A percentile compares a stretch with the other conserved stretches of the same genome.
These are phyloP conservation scores for Colletotrichum noveboracense DNA, from an alignment of 2,329 filamentous ascomycete species.

Conservation along the genomic window DNA sequence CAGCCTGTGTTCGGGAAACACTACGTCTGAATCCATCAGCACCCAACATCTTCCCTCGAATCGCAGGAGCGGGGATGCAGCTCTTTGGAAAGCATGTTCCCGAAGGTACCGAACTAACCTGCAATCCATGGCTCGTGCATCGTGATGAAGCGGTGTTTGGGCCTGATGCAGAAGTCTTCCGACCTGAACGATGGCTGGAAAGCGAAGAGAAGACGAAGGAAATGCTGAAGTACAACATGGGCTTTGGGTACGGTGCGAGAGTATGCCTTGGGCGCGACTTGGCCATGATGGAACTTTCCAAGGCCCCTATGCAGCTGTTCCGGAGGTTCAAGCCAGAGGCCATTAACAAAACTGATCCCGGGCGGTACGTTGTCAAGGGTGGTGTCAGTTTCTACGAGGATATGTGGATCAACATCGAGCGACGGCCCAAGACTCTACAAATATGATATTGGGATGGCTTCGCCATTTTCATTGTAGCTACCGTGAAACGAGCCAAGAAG, in stretches of 20 bases:
- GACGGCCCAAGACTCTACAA: background rate
- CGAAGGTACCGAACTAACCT: slow-evolving; percentile 46
- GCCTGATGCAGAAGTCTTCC: slow-evolving; percentile 46
- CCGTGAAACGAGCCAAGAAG: background rate
- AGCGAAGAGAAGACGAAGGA: slow-evolving; percentile 41
- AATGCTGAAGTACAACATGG: slow-evolving; percentile 52
- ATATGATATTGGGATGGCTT: background rate
- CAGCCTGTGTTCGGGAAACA: slow-evolving; percentile 55
- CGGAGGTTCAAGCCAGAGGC: slow-evolving; percentile 39
- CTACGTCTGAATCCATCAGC: slow-evolving; percentile 56
- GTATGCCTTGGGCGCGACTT: slow-evolving; percentile 55
- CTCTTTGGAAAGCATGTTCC: slow-evolving; percentile 37
- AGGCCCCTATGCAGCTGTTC: slow-evolving; percentile 48
- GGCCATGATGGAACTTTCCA: slow-evolving; percentile 58
- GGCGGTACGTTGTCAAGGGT: slow-evolving; percentile 43
- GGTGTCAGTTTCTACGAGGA: slow-evolving; percentile 46
- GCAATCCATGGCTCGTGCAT: slow-evolving; percentile 37
- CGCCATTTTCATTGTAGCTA: background rate
- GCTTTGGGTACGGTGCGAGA: slow-evolving; percentile 54
- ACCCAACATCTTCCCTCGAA: slow-evolving; percentile 54
- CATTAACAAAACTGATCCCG: slow-evolving; percentile 32
- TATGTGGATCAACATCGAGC: slow-evolving; percentile 40
- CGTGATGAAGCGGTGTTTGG: slow-evolving; percentile 46
- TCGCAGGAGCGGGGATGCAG: slow-evolving; percentile 36
- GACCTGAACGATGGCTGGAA: slow-evolving; percentile 55